Evolutionary conservation across 305 asterid species (phyloP).

Genomic region (Solanum hybrid): DNA sequence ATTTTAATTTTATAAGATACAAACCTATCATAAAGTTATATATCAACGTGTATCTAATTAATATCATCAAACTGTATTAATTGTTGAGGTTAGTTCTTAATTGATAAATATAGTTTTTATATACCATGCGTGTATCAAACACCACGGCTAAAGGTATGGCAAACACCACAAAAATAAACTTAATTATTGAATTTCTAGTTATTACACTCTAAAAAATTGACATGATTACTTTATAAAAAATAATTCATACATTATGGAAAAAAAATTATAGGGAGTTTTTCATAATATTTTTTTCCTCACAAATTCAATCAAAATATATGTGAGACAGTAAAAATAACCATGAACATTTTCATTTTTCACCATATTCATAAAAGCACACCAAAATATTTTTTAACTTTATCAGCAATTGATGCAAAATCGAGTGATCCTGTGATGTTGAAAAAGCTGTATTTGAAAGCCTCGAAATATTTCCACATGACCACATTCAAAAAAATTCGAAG

Average conservation of each 20-base stretch:
- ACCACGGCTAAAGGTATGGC: neutral
- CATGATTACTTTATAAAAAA: neutral
- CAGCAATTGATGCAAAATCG: neutral
- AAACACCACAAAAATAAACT: neutral
- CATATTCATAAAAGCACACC: neutral
- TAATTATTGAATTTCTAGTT: too few species aligned
- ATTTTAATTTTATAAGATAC: neutral
- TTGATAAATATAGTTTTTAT: neutral
- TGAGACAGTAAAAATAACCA: neutral
- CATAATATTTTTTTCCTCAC: too few species aligned
- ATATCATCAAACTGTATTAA: neutral
- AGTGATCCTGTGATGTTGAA: neutral
- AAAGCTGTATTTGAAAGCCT: neutral
- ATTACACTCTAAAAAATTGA: neutral
- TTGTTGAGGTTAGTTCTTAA: neutral
- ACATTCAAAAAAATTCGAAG: too few species aligned
- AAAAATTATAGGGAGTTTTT: too few species aligned
- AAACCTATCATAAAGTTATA: neutral
- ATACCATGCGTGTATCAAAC: neutral
- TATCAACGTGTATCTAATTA: neutral
- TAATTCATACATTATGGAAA: neutral
- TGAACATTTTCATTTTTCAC: neutral
- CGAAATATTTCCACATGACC: neutral
- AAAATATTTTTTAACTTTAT: too few species aligned
- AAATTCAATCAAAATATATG: too few species aligned